A percentile compares a stretch with the other conserved stretches of the same genome.
These are phyloP conservation scores for Chernovozyma sophiae-reginae DNA, from an alignment of 1,139 yeast genomes.

Conservation along the genomic window DNA sequence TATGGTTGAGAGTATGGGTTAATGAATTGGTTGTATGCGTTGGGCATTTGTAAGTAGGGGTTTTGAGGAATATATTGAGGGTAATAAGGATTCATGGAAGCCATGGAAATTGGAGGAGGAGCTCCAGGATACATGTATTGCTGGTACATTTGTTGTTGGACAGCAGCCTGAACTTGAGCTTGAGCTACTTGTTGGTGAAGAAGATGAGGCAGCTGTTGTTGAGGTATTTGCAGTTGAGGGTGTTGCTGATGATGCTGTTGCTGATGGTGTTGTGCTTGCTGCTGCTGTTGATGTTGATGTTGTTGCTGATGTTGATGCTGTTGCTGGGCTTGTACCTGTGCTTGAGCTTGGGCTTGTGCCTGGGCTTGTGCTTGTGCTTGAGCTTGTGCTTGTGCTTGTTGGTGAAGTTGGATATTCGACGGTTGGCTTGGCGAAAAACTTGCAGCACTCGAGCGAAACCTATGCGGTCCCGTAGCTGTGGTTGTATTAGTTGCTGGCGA, in stretches of 20 bases:
- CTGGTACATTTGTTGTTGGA: conserved; percentile 13
- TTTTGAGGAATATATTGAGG: conserved; percentile 13
- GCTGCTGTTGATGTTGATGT: conserved; percentile 13
- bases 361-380: conserved; percentile 6
- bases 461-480: conserved; percentile 27
- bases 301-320: conserved; percentile 11
- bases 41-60: conserved; percentile 12
- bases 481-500: conserved; percentile 7
- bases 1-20: conserved; percentile 10
- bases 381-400: conserved; percentile 7
- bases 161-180: conserved; percentile 1
- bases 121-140: conserved; percentile 20
- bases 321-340: conserved; percentile 6
- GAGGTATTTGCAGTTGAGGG: conserved; percentile 1
- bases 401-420: conserved; percentile 9
- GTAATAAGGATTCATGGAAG: conserved; percentile 12
- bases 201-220: conserved; percentile 9
- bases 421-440: conserved; percentile 34
- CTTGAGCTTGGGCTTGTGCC: conserved; percentile 5
- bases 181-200: conserved; percentile 1
- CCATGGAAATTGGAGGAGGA: conserved; percentile 10
- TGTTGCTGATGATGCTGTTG: conserved; percentile 8
- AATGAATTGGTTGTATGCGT: conserved; percentile 8
- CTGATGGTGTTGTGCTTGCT: conserved; percentile 15
- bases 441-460: conserved; percentile 43